Base-by-base conservation (phyloP, 805 yeast genomes). In the Jamesozyma piceae region DNA sequence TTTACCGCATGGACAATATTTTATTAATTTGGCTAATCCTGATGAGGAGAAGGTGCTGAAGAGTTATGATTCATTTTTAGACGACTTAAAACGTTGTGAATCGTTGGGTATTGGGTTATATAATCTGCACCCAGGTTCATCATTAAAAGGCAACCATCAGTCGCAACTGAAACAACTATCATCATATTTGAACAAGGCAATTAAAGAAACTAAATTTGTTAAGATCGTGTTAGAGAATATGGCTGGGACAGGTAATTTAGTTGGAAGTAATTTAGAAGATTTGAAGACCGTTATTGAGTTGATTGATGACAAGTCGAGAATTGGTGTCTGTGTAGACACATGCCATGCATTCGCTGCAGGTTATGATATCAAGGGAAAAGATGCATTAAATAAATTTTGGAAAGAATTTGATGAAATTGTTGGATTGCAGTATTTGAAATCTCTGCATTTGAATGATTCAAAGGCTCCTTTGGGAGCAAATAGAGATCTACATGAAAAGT, bases 341-440 rank as follows among this genome's bases (percentile, higher is more conserved):
- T 92, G 98, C 60, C 98, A 92, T 62, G 72, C 95, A 0, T 88
- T 85, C 68, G 96, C 97, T 1, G 95, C 97, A 1, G 98, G 98
- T 1, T 89, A 85, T 59, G 97, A 92, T 57, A 72, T 92, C 9
- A 64, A 79, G n/a, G 72, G 73, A 15, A 73, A 72, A 45, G 77
- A 70, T 26, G 58, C 66, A 13, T 84, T 79, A 64, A 68, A 71
- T 9, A 63, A 65, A 35, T 89, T 92, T 60, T 83, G 96, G 94
- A 60, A 67, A 4, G 64, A 78, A 32, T 92, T 84, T 62, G 97
- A 89, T 55, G 60, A 69, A 5, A 68, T 72, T 6, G 71, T 92
- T 17, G 98, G 98, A 0, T 67, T 73, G 54, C 64, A 85, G 49
- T 87, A 83, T 58, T 65, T 92, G 37, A 64, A 78, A 20, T 89